Percentiles rank a stretch among this genome's conserved stretches.
Conservation (phyloP, 371 early-diverging fungal genomes). For the Batkoa obscura region DNA sequence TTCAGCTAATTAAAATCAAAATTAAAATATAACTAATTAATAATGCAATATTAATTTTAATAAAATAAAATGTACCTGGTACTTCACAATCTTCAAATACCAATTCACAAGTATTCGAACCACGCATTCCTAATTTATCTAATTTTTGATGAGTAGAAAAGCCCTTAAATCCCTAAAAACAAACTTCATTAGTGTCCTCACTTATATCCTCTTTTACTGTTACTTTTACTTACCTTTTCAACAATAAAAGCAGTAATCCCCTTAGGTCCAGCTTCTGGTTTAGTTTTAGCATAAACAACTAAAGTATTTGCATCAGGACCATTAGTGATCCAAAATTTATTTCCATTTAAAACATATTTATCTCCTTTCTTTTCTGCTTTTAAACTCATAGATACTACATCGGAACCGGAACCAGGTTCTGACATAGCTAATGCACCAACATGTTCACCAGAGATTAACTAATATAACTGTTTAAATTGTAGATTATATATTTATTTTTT, state of each 20-base stretch:
- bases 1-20: slow-evolving; percentile 23
- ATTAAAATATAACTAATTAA: background rate
- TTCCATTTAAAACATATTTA: slow-evolving; percentile 61
- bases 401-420: slow-evolving; percentile 80
- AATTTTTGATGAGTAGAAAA: slow-evolving; percentile 77
- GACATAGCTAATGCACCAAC: slow-evolving; percentile 94
- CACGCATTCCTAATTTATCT: slow-evolving; percentile 96
- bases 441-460: slow-evolving; percentile 72
- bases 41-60: background rate
- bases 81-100: slow-evolving; percentile 89
- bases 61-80: slow-evolving; percentile 26
- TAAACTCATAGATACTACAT: slow-evolving; percentile 87
- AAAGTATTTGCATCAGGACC: slow-evolving; percentile 86
- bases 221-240: slow-evolving; percentile 37
- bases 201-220: background rate
- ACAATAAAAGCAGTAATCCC: slow-evolving; percentile 91
- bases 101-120: slow-evolving; percentile 89
- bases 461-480: background rate
- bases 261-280: slow-evolving; percentile 51
- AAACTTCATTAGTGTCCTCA: background rate
- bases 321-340: slow-evolving; percentile 97
- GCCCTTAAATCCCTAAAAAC: slow-evolving; percentile 48
- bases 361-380: slow-evolving; percentile 70
- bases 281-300: slow-evolving; percentile 90
- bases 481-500: background rate